These are phyloP conservation scores for Geoglossum cookeanum DNA, from an alignment of 2,329 filamentous ascomycete genomes.

Conservation along the genomic window DNA sequence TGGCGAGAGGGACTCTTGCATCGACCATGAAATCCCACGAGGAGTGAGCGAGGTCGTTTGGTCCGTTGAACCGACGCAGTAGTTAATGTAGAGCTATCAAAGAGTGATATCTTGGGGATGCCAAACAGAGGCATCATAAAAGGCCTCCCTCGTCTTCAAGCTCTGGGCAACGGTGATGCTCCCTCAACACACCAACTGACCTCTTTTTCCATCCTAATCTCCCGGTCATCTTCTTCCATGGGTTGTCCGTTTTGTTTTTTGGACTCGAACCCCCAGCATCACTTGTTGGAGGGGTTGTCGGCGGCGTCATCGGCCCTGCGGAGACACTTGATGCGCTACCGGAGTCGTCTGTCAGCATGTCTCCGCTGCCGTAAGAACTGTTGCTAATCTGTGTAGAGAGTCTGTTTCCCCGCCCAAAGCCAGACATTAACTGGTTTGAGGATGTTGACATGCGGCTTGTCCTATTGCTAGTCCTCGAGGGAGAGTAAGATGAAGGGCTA, in stretches of 20 bases:
- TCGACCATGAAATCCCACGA: too few relatives aligned
- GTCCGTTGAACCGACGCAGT: background rate
- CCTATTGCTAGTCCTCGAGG: constrained; percentile 8
- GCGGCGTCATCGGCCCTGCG: constrained; percentile 28
- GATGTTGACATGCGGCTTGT: constrained; percentile 10
- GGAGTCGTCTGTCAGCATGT: constrained; percentile 27
- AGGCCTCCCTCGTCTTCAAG: constrained; percentile 1
- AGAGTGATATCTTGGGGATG: background rate
- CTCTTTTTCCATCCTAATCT: constrained; percentile 21
- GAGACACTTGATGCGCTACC: constrained; percentile 23
- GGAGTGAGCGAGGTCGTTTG: background rate
- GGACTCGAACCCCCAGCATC: constrained; percentile 21
- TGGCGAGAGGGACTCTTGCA: too few relatives aligned
- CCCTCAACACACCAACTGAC: constrained; percentile 1
- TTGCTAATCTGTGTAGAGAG: constrained; percentile 9
- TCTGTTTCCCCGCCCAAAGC: constrained; percentile 13
- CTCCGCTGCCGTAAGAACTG: constrained; percentile 10
- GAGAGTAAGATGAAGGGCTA: constrained; percentile 14
- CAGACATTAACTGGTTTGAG: constrained; percentile 11
- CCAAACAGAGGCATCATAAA: background rate
- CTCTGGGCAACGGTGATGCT: background rate
- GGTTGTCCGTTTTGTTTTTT: constrained; percentile 25
- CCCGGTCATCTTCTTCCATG: constrained; percentile 34
- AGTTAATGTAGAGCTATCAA: background rate
- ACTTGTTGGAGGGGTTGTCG: constrained; percentile 29